phyloP scores from a whole-genome alignment of 2,329 filamentous ascomycete species.

The Dryadomyces quercivorus region DNA sequence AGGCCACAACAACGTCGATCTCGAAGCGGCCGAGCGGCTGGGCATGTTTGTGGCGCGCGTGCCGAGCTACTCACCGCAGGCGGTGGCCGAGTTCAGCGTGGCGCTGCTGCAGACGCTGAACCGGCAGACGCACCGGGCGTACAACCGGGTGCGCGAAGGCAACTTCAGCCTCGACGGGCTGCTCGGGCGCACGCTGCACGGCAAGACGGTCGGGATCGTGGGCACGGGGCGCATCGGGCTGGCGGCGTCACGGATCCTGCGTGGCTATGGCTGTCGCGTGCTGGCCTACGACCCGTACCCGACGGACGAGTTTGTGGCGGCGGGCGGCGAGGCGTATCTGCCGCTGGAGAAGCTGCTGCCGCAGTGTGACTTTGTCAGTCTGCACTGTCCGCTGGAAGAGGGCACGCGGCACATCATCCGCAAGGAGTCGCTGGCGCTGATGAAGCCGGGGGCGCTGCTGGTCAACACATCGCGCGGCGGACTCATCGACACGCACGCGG shows the following conservation, averaged over 20 bases:
- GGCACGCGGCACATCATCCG: conserved; percentile 50
- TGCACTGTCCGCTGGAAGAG: conserved; percentile 54
- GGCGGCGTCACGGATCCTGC: conserved; percentile 47
- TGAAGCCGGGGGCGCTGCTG: conserved; percentile 49
- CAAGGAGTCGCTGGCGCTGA: conserved; percentile 33
- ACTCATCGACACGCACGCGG: conserved; percentile 46
- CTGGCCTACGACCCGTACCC: conserved; percentile 49
- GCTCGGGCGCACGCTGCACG: conserved; percentile 47
- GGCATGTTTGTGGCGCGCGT: conserved; percentile 53
- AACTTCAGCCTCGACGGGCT: conserved; percentile 56
- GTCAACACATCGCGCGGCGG: conserved; percentile 59
- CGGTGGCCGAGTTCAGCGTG: conserved; percentile 59
- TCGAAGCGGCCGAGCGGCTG: conserved; percentile 38
- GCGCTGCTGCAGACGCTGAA: conserved; percentile 55
- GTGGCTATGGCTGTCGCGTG: conserved; percentile 51
- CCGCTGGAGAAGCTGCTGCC: conserved; percentile 29
- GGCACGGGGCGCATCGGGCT: conserved; percentile 56
- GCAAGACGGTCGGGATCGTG: conserved; percentile 54
- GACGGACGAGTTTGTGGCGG: conserved; percentile 29
- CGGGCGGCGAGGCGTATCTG: conserved; percentile 41
- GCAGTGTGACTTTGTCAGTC: conserved; percentile 46
- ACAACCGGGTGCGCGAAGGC: conserved; percentile 55
- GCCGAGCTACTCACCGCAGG: conserved; percentile 56
- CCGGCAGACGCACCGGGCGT: conserved; percentile 54
- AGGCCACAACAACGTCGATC: conserved; percentile 56